Evolutionary conservation across 2,329 filamentous ascomycete genomes (phyloP).

Genomic region (Dactylellina cionopaga): DNA sequence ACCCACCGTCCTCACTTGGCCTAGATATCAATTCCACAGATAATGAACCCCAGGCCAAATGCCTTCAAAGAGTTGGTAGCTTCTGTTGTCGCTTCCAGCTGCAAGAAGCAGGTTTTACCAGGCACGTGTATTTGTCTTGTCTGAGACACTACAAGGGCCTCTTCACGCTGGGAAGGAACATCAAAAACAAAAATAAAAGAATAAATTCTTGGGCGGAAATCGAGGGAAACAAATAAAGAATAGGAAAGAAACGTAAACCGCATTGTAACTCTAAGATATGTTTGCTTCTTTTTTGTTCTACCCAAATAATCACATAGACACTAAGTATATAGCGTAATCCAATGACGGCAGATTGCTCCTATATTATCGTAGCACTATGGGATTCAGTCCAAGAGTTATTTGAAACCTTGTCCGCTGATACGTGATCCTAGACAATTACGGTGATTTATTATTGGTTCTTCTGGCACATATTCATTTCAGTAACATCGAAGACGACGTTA

Average conservation of each 20-base stretch:
- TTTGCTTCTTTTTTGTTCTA: slow-evolving; percentile 47
- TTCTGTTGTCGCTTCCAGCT: slow-evolving; percentile 53
- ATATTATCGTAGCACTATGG: slow-evolving; percentile 16
- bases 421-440: slow-evolving; percentile 26
- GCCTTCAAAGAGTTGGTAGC: slow-evolving; percentile 41
- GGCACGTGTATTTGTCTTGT: slow-evolving; percentile 48
- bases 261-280: slow-evolving; percentile 13
- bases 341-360: slow-evolving; percentile 14
- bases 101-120: slow-evolving; percentile 49
- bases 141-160: slow-evolving; percentile 36
- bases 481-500: slow-evolving; percentile 17
- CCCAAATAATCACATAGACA: too few relatives aligned
- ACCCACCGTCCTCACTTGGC: slow-evolving; percentile 20
- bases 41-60: slow-evolving; percentile 31
- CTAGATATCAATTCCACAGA: slow-evolving; percentile 18
- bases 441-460: slow-evolving; percentile 28
- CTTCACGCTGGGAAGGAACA: slow-evolving; percentile 23
- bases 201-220: background rate
- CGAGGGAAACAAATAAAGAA: slow-evolving; percentile 5
- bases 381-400: slow-evolving; percentile 31
- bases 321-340: too few relatives aligned
- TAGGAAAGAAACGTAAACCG: slow-evolving; percentile 15
- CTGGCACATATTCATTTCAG: slow-evolving; percentile 25
- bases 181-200: slow-evolving; percentile 26
- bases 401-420: slow-evolving; percentile 30